Conservation (phyloP, 2,329 filamentous ascomycete species). For the Epicoccum sorghinum region DNA sequence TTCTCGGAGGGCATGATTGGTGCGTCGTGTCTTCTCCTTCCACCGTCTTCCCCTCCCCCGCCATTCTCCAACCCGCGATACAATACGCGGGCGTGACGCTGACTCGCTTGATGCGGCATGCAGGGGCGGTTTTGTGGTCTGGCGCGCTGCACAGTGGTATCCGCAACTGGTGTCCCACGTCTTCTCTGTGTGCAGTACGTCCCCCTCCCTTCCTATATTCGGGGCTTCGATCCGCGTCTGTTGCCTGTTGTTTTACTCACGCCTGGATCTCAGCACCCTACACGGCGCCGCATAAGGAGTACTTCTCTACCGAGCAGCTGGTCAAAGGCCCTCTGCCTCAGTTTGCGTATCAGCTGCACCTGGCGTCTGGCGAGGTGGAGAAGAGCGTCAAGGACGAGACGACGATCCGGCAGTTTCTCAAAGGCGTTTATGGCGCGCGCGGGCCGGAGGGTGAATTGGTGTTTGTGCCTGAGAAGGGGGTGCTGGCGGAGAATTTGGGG, state of each 20-base stretch:
- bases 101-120: no score
- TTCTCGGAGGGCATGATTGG: constrained; percentile 93
- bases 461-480: constrained; percentile 67
- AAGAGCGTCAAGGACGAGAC: constrained; percentile 58
- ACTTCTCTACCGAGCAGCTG: constrained; percentile 64
- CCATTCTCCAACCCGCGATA: no score
- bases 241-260: background rate
- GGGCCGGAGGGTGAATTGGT: constrained; percentile 61
- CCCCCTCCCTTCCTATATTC: background rate
- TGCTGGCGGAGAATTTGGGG: constrained; percentile 68
- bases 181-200: constrained; percentile 73
- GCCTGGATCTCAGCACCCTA: constrained; percentile 60
- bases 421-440: constrained; percentile 71
- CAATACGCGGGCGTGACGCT: no score
- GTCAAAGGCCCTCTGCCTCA: constrained; percentile 66
- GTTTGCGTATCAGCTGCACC: constrained; percentile 84
- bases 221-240: no score
- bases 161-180: constrained; percentile 74
- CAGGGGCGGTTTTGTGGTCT: constrained; percentile 77
- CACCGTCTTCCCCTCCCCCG: no score
- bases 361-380: constrained; percentile 67
- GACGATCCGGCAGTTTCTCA: constrained; percentile 73
- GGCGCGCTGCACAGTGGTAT: constrained; percentile 72
- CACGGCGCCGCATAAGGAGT: constrained; percentile 59
- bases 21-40: constrained; percentile 10